phyloP scores from a whole-genome alignment of 495 filamentous ascomycete species.

The Penicillium verhagenii region DNA sequence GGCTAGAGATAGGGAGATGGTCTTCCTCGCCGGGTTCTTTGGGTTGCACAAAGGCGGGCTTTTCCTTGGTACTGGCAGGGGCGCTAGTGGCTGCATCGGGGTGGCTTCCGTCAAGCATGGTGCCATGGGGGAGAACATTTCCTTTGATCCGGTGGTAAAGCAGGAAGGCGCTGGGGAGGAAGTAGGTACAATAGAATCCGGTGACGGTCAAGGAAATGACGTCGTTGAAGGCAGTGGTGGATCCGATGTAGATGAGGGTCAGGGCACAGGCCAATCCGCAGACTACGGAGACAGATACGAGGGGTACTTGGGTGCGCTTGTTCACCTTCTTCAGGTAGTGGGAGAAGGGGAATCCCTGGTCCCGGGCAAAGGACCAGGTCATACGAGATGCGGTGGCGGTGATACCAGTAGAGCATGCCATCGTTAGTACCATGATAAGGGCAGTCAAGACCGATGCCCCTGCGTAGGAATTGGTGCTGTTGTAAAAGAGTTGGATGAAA shows the following conservation, averaged over 20 bases:
- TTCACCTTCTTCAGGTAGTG: constrained; percentile 32
- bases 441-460: constrained; percentile 28
- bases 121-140: constrained; percentile 26
- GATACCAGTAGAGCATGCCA: constrained; percentile 33
- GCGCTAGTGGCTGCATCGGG: constrained; percentile 12
- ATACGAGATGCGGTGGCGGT: constrained; percentile 51
- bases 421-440: constrained; percentile 36
- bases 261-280: constrained; percentile 39
- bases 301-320: constrained; percentile 30
- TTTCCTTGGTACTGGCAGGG: constrained; percentile 12
- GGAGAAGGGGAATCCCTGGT: constrained; percentile 46
- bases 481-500: constrained; percentile 47
- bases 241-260: constrained; percentile 51
- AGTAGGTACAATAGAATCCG: constrained; percentile 42
- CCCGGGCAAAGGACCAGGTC: constrained; percentile 53
- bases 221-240: constrained; percentile 46
- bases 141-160: constrained; percentile 37
- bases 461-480: constrained; percentile 16
- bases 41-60: constrained; percentile 12
- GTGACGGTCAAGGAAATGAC: constrained; percentile 45
- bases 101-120: constrained; percentile 21
- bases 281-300: constrained; percentile 36
- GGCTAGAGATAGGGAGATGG: neutral
- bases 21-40: constrained; percentile 13
- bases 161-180: constrained; percentile 39